A percentile compares a stretch with the other conserved stretches of the same genome.
Conservation (phyloP, 2,329 filamentous ascomycete species). For the Neonectria magnoliae region DNA sequence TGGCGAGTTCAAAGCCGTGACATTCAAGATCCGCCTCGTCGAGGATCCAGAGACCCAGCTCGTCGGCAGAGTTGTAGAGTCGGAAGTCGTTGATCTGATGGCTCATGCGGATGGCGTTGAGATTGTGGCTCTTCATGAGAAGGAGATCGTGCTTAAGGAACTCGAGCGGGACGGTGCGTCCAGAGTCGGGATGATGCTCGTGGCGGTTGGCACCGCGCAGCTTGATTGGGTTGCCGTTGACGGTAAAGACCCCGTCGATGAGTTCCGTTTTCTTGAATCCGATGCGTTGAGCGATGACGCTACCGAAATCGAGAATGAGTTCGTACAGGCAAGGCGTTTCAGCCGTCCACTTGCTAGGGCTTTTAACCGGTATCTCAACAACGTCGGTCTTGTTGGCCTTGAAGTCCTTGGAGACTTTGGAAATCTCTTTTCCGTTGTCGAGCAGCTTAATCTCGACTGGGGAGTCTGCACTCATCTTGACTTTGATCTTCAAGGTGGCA, state of each 20-base stretch:
- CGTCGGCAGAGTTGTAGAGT: constrained; percentile 70
- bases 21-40: constrained; percentile 67
- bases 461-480: constrained; percentile 52
- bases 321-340: constrained; percentile 73
- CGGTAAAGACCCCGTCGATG: constrained; percentile 67
- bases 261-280: constrained; percentile 53
- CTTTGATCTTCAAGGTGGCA: constrained; percentile 55
- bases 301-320: constrained; percentile 57
- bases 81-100: constrained; percentile 72
- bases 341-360: constrained; percentile 73
- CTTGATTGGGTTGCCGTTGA: constrained; percentile 73
- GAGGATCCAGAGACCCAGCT: constrained; percentile 72
- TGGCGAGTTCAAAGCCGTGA: constrained; percentile 55
- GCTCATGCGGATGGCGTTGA: constrained; percentile 75
- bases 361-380: constrained; percentile 52
- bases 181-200: constrained; percentile 72
- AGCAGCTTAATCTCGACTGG: constrained; percentile 48
- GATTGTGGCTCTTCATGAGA: constrained; percentile 74
- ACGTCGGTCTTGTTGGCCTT: constrained; percentile 36
- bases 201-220: constrained; percentile 77
- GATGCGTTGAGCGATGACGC: constrained; percentile 45
- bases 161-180: constrained; percentile 69
- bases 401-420: constrained; percentile 1
- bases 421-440: constrained; percentile 36
- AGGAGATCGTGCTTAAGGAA: constrained; percentile 70